Evolutionary conservation across 2,329 filamentous ascomycete species (phyloP).

Genomic region (Eurotiales sp.): DNA sequence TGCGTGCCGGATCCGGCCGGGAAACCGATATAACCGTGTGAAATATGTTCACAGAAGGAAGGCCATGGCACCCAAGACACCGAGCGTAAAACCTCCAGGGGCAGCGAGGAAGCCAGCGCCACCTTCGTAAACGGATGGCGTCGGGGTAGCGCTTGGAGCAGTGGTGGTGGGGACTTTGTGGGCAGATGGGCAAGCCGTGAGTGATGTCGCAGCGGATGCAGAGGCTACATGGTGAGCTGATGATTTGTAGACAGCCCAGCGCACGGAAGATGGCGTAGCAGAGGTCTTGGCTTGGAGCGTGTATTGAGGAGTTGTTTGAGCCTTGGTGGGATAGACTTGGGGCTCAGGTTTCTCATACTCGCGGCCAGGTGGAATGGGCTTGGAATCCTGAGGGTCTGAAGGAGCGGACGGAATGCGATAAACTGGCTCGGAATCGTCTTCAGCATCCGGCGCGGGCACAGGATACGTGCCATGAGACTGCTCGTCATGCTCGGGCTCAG

Average conservation of each 20-base stretch:
- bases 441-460: background rate
- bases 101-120: constrained; percentile 6
- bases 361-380: background rate
- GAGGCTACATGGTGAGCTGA: background rate
- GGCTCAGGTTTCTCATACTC: constrained; percentile 1
- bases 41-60: constrained; percentile 14
- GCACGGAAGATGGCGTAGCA: background rate
- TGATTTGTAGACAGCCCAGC: background rate
- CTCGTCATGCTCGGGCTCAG: background rate
- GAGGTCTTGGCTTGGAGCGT: background rate
- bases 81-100: constrained; percentile 11
- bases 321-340: too few relatives aligned
- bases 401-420: too few relatives aligned
- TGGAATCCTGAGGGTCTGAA: background rate
- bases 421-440: background rate
- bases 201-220: background rate
- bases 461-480: constrained; percentile 2
- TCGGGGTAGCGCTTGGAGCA: background rate
- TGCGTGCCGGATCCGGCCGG: constrained; percentile 10
- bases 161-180: background rate
- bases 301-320: background rate
- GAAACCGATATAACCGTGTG: constrained; percentile 5
- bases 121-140: constrained; percentile 9
- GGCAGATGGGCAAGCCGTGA: background rate
- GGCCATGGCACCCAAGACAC: constrained; percentile 14